A percentile compares a stretch with the other conserved stretches of the same genome.
phyloP scores from a whole-genome alignment of 2,329 filamentous ascomycete genomes.

The Neofusicoccum cordaticola region DNA sequence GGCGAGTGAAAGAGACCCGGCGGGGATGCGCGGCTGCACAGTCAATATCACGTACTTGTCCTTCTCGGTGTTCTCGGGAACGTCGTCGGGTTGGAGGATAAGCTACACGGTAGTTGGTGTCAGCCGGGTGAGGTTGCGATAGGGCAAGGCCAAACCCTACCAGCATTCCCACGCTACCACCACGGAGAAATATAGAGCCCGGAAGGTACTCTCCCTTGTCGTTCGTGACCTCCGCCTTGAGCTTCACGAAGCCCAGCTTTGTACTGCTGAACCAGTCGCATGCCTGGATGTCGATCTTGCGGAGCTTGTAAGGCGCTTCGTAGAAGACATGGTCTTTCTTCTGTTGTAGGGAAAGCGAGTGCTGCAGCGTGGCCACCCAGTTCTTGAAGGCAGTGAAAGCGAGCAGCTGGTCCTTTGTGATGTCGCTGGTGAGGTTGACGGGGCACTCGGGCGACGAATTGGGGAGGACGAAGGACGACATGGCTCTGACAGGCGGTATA shows the following conservation, averaged over 20 bases:
- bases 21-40: constrained; percentile 56
- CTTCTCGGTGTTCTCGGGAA: constrained; percentile 37
- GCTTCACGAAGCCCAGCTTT: constrained; percentile 56
- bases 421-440: constrained; percentile 43
- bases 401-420: constrained; percentile 45
- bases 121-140: background rate
- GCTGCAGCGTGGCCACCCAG: constrained; percentile 52
- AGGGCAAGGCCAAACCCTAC: constrained; percentile 33
- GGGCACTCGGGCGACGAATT: constrained; percentile 32
- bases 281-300: constrained; percentile 53
- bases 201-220: constrained; percentile 51
- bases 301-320: constrained; percentile 49
- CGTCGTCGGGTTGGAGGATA: constrained; percentile 54
- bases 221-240: constrained; percentile 55
- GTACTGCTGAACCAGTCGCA: constrained; percentile 53
- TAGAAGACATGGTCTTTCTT: constrained; percentile 50
- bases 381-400: constrained; percentile 54
- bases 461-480: constrained; percentile 45
- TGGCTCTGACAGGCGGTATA: constrained; percentile 20
- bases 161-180: constrained; percentile 58
- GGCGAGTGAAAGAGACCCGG: constrained; percentile 52
- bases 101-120: constrained; percentile 37
- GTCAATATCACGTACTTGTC: constrained; percentile 55
- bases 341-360: constrained; percentile 48
- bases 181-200: constrained; percentile 57